Evolutionary conservation across 176 grass and related monocot genomes (phyloP), one percentile per base, ranked within the genome.

Genomic region (Raddia guianensis): DNA sequence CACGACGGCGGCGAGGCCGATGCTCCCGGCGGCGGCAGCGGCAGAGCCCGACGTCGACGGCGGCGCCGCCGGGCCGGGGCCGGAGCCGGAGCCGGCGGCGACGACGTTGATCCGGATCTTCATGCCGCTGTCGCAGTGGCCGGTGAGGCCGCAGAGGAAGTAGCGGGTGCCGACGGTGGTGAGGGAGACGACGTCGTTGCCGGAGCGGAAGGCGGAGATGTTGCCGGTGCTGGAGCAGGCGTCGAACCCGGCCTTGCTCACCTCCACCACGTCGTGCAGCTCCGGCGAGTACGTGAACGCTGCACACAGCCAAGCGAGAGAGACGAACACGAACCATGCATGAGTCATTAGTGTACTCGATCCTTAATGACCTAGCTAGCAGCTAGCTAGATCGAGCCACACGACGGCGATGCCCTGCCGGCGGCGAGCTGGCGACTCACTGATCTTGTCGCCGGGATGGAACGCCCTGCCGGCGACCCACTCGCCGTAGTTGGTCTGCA

Each of bases 191-290:
- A 83, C 65, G 59, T 93, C 93, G 85, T 90, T 92, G 77, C 95
- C 94, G 27, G 74, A 53, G 27, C 44, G 78, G 67, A 64, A 64
- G n/a, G 92, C 81, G 44, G 68, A 59, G 73, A 90, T 77, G 54
- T 93, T 85, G 77, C 47, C 75, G 32, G 65, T 70, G n/a, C 8
- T 84, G 55, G 76, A 80, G 90, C 95, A 97, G 32, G 83, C 72
- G 65, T 69, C 70, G 73, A 85, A 92, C 42, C 84, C 81, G 1
- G 75, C 72, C 84, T 57, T 52, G 0, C 34, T 70, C 54, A 97
- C 95, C 95, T 94, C 95, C 54, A 94, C 75, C 69, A 94, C 85
- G 63, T 94, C 69, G 70, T 97, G 94, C 68, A 88, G 85, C 58
- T 68, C 59, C n/a, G 79, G 2, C 40, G 71, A 66, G 78, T 96